phyloP scores from a whole-genome alignment of 345 rosid species.

The Heritiera fomes region DNA sequence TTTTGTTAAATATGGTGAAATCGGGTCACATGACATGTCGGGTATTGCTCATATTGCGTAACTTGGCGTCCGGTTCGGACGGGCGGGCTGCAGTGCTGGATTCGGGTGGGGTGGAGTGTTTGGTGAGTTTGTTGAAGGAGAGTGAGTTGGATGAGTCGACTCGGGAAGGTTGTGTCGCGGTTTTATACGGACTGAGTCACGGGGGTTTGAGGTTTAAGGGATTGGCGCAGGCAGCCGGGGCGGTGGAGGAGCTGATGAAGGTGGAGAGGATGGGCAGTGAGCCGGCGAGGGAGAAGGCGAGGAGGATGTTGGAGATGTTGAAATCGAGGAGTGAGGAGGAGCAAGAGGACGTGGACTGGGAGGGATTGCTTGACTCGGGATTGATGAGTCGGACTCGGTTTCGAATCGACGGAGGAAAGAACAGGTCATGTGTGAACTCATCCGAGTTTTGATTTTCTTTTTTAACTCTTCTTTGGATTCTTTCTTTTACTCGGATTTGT shows the following conservation, averaged over 20 bases:
- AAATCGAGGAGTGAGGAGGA: conserved; percentile 37
- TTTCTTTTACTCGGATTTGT: conserved; percentile 6
- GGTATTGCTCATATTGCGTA: conserved; percentile 54
- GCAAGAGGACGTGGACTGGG: conserved; percentile 69
- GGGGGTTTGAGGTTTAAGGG: conserved; percentile 72
- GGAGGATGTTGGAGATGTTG: conserved; percentile 51
- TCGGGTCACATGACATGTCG: conserved; percentile 55
- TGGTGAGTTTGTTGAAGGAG: conserved; percentile 49
- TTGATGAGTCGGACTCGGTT: conserved; percentile 31
- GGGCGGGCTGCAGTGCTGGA: conserved; percentile 71
- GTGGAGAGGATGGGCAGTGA: conserved; percentile 53
- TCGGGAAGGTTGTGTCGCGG: conserved; percentile 61
- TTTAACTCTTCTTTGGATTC: background rate
- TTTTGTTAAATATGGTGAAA: conserved; percentile 53
- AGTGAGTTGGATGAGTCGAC: conserved; percentile 46
- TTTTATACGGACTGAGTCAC: conserved; percentile 57
- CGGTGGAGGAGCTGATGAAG: conserved; percentile 52
- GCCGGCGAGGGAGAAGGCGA: conserved; percentile 49
- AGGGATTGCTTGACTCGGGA: conserved; percentile 63
- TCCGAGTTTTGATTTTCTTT: conserved; percentile 42
- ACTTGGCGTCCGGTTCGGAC: conserved; percentile 51
- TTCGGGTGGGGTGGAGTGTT: conserved; percentile 74
- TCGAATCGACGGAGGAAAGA: conserved; percentile 30
- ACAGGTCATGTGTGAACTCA: conserved; percentile 39
- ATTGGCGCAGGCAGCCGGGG: conserved; percentile 65